Percentiles rank a stretch among this genome's conserved stretches.
phyloP scores from a whole-genome alignment of 371 early-diverging fungal genomes.

The Rhizopus delemar region DNA sequence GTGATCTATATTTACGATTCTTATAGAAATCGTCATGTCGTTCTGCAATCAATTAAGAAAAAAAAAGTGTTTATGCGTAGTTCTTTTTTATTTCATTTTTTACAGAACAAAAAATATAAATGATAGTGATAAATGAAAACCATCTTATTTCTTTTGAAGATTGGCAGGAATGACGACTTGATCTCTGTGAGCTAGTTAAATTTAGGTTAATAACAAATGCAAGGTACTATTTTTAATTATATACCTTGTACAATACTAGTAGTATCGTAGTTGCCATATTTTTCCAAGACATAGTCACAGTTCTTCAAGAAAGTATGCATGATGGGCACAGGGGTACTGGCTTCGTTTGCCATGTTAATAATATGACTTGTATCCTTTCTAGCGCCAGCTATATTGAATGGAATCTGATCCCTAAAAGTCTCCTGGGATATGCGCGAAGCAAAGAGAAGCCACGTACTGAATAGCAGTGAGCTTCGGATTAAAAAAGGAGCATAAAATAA shows the following conservation, averaged over 20 bases:
- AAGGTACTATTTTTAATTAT: no score
- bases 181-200: not conserved
- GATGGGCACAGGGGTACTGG: conserved; percentile 26
- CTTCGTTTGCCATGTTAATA: conserved; percentile 31
- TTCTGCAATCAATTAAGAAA: not conserved
- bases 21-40: conserved; percentile 42
- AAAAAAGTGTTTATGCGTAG: not conserved
- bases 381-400: conserved; percentile 33
- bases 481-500: no score
- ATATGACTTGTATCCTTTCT: conserved; percentile 48
- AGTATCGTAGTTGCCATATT: conserved; percentile 42
- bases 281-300: conserved; percentile 18
- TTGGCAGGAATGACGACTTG: not conserved
- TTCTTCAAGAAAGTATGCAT: conserved; percentile 31
- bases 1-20: conserved; percentile 70
- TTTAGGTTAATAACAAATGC: no score
- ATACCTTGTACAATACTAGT: conserved; percentile 25
- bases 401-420: conserved; percentile 32
- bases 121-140: not conserved
- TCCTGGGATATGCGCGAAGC: conserved; percentile 38
- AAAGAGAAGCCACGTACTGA: no score
- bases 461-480: no score
- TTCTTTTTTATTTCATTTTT: not conserved
- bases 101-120: not conserved
- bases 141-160: not conserved